These are phyloP conservation scores for Aspergillus intermedius DNA, from an alignment of 2,329 filamentous ascomycete species.

Conservation along the genomic window DNA sequence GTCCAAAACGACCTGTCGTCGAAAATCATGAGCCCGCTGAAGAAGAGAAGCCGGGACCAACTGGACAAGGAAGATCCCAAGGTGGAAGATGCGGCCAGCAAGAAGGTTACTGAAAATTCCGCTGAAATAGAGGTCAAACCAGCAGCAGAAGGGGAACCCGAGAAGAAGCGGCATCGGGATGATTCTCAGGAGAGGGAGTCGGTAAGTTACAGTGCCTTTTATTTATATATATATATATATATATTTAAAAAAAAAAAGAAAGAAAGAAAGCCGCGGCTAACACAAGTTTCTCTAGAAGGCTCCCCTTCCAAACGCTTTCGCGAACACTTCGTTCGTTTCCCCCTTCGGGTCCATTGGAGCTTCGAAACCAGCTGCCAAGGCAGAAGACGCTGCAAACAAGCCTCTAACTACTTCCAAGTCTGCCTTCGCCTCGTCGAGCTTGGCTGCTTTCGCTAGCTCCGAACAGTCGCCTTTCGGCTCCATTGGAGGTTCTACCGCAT, in stretches of 20 bases:
- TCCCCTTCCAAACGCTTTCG: conserved; percentile 34
- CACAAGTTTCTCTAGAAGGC: conserved; percentile 14
- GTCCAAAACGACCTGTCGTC: conserved; percentile 5
- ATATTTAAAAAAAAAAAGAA: too few species aligned
- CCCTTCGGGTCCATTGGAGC: conserved; percentile 35
- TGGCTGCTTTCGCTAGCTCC: conserved; percentile 59
- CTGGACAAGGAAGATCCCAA: conserved; percentile 31
- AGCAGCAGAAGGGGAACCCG: conserved; percentile 27
- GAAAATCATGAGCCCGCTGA: conserved; percentile 31
- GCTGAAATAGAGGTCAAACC: conserved; percentile 10
- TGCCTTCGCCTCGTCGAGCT: conserved; percentile 62
- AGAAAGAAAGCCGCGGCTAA: neutral
- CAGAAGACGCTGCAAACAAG: conserved; percentile 14
- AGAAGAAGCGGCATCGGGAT: conserved; percentile 40
- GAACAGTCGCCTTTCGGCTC: conserved; percentile 59
- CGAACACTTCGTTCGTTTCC: conserved; percentile 38
- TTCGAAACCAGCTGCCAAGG: conserved; percentile 20
- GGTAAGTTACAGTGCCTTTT: conserved; percentile 14
- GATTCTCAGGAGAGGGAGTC: conserved; percentile 32
- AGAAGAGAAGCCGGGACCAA: conserved; percentile 40
- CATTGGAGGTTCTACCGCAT: conserved; percentile 43
- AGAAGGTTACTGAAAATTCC: conserved; percentile 12
- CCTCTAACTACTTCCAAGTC: conserved; percentile 47
- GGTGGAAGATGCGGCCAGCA: conserved; percentile 8
- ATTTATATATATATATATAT: too few species aligned